Conservation (phyloP, 73 alveolate species). For the Uronychia setigera region DNA sequence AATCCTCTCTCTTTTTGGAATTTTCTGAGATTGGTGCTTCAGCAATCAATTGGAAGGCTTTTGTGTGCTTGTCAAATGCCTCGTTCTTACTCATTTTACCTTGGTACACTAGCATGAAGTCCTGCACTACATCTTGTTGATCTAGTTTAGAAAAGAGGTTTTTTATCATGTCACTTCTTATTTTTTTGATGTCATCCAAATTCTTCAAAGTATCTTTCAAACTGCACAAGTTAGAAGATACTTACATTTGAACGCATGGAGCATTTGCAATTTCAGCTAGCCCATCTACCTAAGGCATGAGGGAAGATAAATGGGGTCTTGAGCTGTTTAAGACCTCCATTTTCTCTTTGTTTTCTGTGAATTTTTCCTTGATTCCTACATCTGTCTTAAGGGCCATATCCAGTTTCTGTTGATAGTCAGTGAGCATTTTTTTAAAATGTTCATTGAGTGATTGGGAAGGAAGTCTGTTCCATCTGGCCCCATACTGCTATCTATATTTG, state of each 20-base stretch:
- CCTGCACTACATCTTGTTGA: conserved; percentile 10
- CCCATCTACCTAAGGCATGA: conserved; percentile 37
- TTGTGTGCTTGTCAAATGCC: conserved; percentile 14
- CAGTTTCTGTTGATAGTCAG: conserved; percentile 13
- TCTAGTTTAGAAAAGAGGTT: background rate
- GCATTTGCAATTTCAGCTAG: conserved; percentile 6
- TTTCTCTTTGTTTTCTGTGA: conserved; percentile 1
- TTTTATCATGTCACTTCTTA: background rate
- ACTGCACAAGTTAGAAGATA: too few species aligned
- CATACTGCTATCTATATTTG: conserved; percentile 17
- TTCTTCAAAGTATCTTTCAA: background rate
- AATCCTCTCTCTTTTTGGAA: background rate
- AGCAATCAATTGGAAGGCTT: background rate
- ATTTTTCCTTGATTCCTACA: conserved; percentile 9
- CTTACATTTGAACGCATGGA: conserved; percentile 18
- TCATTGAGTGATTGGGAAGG: conserved; percentile 44
- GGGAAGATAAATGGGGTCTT: conserved; percentile 7
- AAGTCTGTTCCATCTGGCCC: conserved; percentile 39
- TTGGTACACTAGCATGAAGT: conserved; percentile 29
- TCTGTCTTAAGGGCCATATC: conserved; percentile 35
- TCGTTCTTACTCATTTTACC: conserved; percentile 15
- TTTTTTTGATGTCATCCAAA: background rate
- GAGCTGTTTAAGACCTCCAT: conserved; percentile 16
- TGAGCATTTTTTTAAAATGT: conserved; percentile 27
- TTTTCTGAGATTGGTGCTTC: background rate